phyloP scores from a whole-genome alignment of 768 basidiomycete genomes.

The Boletus edulis region DNA sequence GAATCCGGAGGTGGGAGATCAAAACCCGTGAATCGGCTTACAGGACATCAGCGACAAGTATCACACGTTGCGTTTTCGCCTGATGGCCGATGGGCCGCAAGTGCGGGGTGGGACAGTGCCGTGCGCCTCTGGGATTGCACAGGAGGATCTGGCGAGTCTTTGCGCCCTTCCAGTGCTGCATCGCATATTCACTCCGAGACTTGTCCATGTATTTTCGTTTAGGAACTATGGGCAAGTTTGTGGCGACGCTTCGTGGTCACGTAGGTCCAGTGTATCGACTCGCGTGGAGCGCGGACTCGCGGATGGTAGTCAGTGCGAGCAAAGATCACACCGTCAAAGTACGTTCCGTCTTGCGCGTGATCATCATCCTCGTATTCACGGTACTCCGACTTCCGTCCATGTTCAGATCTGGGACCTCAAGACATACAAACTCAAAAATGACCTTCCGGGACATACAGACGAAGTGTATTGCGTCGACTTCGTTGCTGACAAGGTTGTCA shows the following conservation, averaged over 20 bases:
- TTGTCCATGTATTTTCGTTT: not conserved
- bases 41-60: constrained; percentile 94
- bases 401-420: constrained; percentile 91
- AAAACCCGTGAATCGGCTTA: constrained; percentile 76
- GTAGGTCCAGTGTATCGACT: constrained; percentile 93
- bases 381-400: not conserved
- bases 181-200: not conserved
- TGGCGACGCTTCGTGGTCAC: constrained; percentile 88
- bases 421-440: constrained; percentile 91
- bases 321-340: constrained; percentile 97
- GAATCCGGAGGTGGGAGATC: constrained; percentile 42
- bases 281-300: constrained; percentile 92
- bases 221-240: constrained; percentile 77
- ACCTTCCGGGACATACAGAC: constrained; percentile 94
- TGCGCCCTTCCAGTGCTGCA: not conserved
- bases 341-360: constrained; percentile 17
- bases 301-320: constrained; percentile 90
- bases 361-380: not conserved
- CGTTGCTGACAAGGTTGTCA: constrained; percentile 98
- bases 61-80: constrained; percentile 94
- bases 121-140: constrained; percentile 88
- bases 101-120: constrained; percentile 86
- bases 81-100: constrained; percentile 89
- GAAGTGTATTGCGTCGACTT: constrained; percentile 99
- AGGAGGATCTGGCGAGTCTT: constrained; percentile 43